These are phyloP conservation scores for Drechslerella dactyloides DNA, from an alignment of 2,329 filamentous ascomycete species.

Conservation along the genomic window DNA sequence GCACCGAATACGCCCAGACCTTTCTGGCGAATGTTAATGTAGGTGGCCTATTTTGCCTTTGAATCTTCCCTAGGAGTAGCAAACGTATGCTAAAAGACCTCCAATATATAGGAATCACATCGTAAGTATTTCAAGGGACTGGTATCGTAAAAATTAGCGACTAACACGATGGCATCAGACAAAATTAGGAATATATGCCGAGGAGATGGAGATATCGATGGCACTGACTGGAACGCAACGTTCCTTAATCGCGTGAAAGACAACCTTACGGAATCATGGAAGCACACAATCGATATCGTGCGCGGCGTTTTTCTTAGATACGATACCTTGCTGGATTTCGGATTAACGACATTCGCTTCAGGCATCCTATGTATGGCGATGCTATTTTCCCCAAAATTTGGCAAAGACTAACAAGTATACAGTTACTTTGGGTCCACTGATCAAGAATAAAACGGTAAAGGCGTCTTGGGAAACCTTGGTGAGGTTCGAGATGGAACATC, in stretches of 20 bases:
- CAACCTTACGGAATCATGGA: not conserved
- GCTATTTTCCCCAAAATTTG: not conserved
- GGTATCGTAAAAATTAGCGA: not conserved
- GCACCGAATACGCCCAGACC: not conserved
- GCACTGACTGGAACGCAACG: slow-evolving; percentile 15
- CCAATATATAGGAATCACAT: not conserved
- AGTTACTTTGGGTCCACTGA: not conserved
- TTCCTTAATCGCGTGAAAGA: not conserved
- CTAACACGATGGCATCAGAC: slow-evolving; percentile 6
- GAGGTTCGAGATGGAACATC: not conserved
- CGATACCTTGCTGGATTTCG: not conserved
- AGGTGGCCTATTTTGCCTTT: not conserved
- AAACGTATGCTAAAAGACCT: not conserved
- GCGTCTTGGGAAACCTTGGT: not conserved
- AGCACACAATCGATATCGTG: not conserved
- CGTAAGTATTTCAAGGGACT: not conserved
- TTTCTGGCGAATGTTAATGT: not conserved
- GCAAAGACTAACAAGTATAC: not conserved
- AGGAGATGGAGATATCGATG: slow-evolving; percentile 22
- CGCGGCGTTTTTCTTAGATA: not conserved
- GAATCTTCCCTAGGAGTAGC: not conserved
- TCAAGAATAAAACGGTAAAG: not conserved
- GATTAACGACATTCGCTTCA: not conserved
- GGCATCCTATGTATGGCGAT: not conserved
- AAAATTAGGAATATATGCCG: slow-evolving; percentile 15